These are phyloP conservation scores for Acacia acuminata DNA, from an alignment of 306 rosid genomes.

Conservation along the genomic window DNA sequence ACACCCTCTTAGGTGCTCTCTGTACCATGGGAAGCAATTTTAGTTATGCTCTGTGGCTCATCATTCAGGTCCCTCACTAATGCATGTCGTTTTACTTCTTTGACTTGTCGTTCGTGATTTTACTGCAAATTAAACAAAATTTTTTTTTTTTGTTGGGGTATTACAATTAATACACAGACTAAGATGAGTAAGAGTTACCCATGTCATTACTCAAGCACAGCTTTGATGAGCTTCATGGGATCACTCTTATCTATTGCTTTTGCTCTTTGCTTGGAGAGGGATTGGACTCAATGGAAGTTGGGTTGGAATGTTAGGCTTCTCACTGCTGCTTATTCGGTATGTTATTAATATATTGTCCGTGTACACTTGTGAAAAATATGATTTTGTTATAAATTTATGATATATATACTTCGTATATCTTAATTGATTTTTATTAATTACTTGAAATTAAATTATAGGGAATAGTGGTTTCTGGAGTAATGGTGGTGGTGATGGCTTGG, in stretches of 20 bases:
- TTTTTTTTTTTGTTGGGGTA: neutral
- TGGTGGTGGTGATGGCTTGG: slow-evolving; percentile 20
- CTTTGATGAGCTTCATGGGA: slow-evolving; percentile 35
- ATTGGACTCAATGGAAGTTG: slow-evolving; percentile 35
- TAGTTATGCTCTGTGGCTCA: neutral
- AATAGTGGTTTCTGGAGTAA: slow-evolving; percentile 35
- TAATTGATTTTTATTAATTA: neutral
- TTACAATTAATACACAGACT: neutral
- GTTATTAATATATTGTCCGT: neutral
- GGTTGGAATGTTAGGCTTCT: slow-evolving; percentile 43
- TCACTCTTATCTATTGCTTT: slow-evolving; percentile 11
- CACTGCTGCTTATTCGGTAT: slow-evolving; percentile 35
- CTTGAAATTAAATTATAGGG: slow-evolving; percentile 29
- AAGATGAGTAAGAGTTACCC: slow-evolving; percentile 52
- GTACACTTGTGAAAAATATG: neutral
- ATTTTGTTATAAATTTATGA: neutral
- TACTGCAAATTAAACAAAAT: neutral
- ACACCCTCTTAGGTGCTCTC: neutral
- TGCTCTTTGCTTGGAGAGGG: slow-evolving; percentile 32
- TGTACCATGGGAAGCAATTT: neutral
- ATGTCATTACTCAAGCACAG: slow-evolving; percentile 32
- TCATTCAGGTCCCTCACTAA: neutral
- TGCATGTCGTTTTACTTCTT: neutral
- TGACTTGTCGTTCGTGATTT: neutral
- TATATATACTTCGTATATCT: no score